Evolutionary conservation across 345 rosid species (phyloP), one percentile per base, ranked within the genome.

Genomic region (Salix caprea): DNA sequence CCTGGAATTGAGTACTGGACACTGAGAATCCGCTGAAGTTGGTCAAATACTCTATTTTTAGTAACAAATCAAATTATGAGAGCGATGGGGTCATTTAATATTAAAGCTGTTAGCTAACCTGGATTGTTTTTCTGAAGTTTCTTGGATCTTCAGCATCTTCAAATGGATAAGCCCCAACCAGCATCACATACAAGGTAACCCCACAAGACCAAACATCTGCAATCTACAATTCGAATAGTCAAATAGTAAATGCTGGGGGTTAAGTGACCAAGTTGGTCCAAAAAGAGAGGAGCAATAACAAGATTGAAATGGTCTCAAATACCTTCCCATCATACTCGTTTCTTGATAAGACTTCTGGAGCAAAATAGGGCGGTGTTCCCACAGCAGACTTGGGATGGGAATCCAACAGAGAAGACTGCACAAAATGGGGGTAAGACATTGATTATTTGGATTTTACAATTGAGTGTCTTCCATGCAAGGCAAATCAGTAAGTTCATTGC

Each of bases 1-100:
- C 88, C 96, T 2, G 99, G 99, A 75, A 95, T 95, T 5, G 98
- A 89, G 78, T 93, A 93, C 66, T 90, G 91, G 74, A 91, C 94
- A 64, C 90, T 91, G 65, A 96, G 87, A 81, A 96, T 96, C 86
- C 99, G 81, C 99, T 96, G 99, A 52, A 54, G 71, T 50, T 54
- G 37, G 28, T 32, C 24, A 40, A 6, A 28, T 8, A 28, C 44
- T 12, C 24, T 36, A 37, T 15, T 34, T 36, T 28, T 21, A 54
- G 19, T 52, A 52, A 54, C 36, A 30, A 1, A 62, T 73, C 32
- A 34, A 71, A 62, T 46, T 13, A 58, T 10, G 64, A 23, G 23
- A 10, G 24, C 11, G 4, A 23, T n/a, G 64, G 70, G 42, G 44
- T 42, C 26, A 44, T 11, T 4, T 15, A 30, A 46, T 21, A 6